A percentile compares a stretch with the other conserved stretches of the same genome.
Conservation (phyloP, 179 eudicot genomes). For the Silene vulgaris region DNA sequence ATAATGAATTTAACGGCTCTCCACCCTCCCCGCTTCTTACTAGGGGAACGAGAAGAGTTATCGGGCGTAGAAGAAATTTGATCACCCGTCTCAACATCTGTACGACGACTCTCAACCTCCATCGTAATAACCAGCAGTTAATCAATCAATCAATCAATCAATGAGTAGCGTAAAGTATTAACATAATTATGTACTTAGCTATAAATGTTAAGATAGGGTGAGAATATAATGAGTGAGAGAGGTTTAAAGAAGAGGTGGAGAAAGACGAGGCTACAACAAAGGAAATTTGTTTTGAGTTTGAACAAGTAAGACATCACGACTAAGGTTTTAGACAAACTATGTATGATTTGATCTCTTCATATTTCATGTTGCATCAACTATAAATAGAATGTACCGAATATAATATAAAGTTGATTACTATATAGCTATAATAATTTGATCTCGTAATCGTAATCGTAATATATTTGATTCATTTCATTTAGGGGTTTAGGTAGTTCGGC, state of each 20-base stretch:
- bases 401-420: no score
- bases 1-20: slow-evolving; percentile 54
- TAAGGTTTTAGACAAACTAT: no score
- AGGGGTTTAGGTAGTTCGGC: no score
- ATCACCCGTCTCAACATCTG: slow-evolving; percentile 19
- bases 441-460: no score
- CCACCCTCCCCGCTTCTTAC: slow-evolving; percentile 54
- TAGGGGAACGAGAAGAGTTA: not conserved
- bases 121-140: not conserved
- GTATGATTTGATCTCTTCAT: no score
- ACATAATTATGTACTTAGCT: not conserved
- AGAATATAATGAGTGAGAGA: not conserved
- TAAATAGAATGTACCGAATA: no score
- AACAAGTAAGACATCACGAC: not conserved
- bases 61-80: not conserved
- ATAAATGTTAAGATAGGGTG: not conserved
- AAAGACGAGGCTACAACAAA: slow-evolving; percentile 4
- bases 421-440: no score
- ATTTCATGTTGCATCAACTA: no score
- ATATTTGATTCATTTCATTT: no score
- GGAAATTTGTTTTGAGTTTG: slow-evolving; percentile 1
- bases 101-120: not conserved
- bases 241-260: not conserved
- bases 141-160: no score
- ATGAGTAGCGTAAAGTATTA: not conserved